Conservation (phyloP, 257 asterid species). For the Fraxinus cuspidata region DNA sequence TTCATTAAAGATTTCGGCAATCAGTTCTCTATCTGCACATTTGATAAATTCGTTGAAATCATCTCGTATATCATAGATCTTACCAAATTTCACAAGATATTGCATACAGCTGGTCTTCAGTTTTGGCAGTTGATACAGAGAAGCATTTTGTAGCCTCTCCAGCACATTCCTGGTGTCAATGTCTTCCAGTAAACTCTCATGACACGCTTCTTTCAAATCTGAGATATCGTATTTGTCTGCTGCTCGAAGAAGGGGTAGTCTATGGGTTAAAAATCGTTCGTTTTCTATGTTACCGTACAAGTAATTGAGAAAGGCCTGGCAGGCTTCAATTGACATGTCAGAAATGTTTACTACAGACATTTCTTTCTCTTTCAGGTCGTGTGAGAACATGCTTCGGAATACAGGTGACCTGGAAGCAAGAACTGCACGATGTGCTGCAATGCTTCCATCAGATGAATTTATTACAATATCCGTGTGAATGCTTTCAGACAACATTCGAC, state of each 20-base stretch:
- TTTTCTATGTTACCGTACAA: slow-evolving; percentile 64
- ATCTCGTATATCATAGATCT: slow-evolving; percentile 70
- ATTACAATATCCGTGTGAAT: slow-evolving; percentile 82
- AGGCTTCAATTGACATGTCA: slow-evolving; percentile 84
- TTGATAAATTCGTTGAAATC: slow-evolving; percentile 64
- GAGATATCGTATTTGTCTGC: slow-evolving; percentile 79
- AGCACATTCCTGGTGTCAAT: slow-evolving; percentile 71
- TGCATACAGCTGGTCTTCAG: slow-evolving; percentile 72
- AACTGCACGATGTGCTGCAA: slow-evolving; percentile 83
- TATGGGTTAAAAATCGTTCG: slow-evolving; percentile 60
- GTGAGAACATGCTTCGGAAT: slow-evolving; percentile 91
- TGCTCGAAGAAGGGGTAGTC: slow-evolving; percentile 78
- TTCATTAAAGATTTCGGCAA: slow-evolving; percentile 66
- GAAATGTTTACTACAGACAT: slow-evolving; percentile 63
- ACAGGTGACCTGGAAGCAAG: slow-evolving; percentile 92
- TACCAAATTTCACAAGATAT: slow-evolving; percentile 86
- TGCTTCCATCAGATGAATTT: slow-evolving; percentile 73
- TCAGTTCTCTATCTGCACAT: slow-evolving; percentile 72
- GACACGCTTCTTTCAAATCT: slow-evolving; percentile 83
- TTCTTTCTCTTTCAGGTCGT: slow-evolving; percentile 83
- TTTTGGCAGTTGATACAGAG: slow-evolving; percentile 64
- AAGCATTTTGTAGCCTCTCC: slow-evolving; percentile 84
- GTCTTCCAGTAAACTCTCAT: slow-evolving; percentile 76
- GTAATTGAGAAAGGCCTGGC: slow-evolving; percentile 72
- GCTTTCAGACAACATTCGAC: slow-evolving; percentile 80